Percentiles rank a stretch among this genome's conserved stretches.
These are phyloP conservation scores for Diaporthe nobilis DNA, from an alignment of 2,329 filamentous ascomycete genomes.

Conservation along the genomic window DNA sequence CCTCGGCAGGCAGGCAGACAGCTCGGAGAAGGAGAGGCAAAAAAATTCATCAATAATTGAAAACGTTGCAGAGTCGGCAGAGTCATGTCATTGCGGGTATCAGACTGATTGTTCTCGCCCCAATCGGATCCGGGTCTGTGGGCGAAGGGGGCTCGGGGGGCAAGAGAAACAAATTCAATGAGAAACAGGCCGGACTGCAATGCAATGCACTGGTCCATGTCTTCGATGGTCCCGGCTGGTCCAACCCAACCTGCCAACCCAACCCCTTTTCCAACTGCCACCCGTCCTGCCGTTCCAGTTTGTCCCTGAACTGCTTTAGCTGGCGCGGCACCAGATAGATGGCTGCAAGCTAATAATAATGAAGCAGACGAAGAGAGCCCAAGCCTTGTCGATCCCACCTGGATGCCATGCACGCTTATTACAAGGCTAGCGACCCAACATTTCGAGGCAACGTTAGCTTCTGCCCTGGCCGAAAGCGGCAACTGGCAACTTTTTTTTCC, in stretches of 20 bases:
- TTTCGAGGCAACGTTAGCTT: background rate
- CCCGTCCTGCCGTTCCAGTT: background rate
- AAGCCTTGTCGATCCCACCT: slow-evolving; percentile 21
- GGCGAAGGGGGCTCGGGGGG: background rate
- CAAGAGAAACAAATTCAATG: background rate
- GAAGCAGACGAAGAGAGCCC: background rate
- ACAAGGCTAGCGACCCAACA: slow-evolving; percentile 10
- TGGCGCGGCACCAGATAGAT: slow-evolving; percentile 3
- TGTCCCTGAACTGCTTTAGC: background rate
- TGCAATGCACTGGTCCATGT: background rate
- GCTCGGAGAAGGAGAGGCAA: background rate
- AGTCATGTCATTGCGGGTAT: slow-evolving; percentile 26
- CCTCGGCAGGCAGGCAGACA: slow-evolving; percentile 20
- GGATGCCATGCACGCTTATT: slow-evolving; percentile 4
- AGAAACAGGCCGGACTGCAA: background rate
- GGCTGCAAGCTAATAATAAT: slow-evolving; percentile 1
- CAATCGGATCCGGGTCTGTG: slow-evolving; percentile 12
- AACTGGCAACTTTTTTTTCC: background rate
- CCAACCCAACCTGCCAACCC: background rate
- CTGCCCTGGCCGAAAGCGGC: slow-evolving; percentile 7
- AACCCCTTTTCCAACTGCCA: background rate
- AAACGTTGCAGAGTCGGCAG: slow-evolving; percentile 14
- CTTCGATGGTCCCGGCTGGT: background rate
- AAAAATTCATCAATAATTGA: background rate
- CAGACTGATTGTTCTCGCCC: slow-evolving; percentile 13